Conservation (phyloP, 306 rosid species). For the Sophora flavescens region DNA sequence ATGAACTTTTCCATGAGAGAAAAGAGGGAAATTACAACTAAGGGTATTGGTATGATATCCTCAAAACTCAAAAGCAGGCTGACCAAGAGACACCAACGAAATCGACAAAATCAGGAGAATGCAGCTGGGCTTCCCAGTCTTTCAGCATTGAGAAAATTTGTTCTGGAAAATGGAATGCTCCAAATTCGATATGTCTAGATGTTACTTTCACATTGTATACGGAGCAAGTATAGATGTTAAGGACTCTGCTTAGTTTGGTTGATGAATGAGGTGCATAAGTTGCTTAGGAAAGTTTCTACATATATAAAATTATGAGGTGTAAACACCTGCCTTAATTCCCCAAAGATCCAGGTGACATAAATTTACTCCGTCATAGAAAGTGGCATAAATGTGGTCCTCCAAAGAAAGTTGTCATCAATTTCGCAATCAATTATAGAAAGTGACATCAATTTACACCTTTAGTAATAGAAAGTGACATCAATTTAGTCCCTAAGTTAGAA, state of each 20-base stretch:
- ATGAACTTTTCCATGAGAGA: conserved; percentile 7
- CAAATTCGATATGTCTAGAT: background rate
- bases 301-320: background rate
- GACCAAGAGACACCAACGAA: background rate
- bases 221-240: background rate
- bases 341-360: background rate
- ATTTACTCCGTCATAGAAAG: background rate
- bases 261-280: background rate
- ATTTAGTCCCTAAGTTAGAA: no score
- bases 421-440: no score
- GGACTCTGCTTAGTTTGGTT: background rate
- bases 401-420: background rate
- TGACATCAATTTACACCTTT: no score
- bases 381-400: background rate
- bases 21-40: background rate
- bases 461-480: background rate
- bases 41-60: conserved; percentile 2
- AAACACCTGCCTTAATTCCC: background rate
- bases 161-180: conserved; percentile 1
- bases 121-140: background rate
- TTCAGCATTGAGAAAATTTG: background rate
- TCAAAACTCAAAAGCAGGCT: conserved; percentile 2
- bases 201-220: background rate
- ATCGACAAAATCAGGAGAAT: conserved; percentile 14
- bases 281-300: background rate